Conservation (phyloP, 225 moss, liverwort and hornwort genomes). For the Pleurozium schreberi region DNA sequence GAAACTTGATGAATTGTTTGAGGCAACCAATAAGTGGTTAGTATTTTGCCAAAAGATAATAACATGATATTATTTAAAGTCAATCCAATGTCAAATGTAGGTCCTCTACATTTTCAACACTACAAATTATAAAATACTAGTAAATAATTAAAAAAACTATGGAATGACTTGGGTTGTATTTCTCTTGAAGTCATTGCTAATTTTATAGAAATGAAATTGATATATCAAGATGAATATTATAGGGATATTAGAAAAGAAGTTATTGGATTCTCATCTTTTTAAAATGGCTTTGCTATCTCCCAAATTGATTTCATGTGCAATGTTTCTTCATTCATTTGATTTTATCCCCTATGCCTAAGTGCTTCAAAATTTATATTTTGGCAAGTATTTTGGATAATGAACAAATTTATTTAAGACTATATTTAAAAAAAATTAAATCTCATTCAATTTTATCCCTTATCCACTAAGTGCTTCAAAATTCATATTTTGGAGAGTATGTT, state of each 20-base stretch:
- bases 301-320: background rate
- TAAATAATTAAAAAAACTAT: background rate
- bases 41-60: background rate
- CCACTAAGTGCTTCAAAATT: too few relatives aligned
- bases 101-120: background rate
- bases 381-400: background rate
- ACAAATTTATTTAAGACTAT: background rate
- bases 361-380: background rate
- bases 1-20: background rate
- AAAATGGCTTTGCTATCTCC: too few relatives aligned
- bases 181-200: background rate
- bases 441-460: too few relatives aligned
- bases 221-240: background rate
- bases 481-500: too few relatives aligned
- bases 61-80: background rate
- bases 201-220: background rate
- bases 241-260: fast-evolving
- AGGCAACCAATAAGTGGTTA: background rate
- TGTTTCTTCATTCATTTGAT: background rate
- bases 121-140: background rate
- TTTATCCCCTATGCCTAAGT: background rate
- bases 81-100: background rate
- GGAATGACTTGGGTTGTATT: background rate
- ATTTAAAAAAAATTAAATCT: background rate
- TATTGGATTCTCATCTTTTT: too few relatives aligned